phyloP scores from a whole-genome alignment of 108 stramenopile genomes.

The Cylindrotheca closterium region DNA sequence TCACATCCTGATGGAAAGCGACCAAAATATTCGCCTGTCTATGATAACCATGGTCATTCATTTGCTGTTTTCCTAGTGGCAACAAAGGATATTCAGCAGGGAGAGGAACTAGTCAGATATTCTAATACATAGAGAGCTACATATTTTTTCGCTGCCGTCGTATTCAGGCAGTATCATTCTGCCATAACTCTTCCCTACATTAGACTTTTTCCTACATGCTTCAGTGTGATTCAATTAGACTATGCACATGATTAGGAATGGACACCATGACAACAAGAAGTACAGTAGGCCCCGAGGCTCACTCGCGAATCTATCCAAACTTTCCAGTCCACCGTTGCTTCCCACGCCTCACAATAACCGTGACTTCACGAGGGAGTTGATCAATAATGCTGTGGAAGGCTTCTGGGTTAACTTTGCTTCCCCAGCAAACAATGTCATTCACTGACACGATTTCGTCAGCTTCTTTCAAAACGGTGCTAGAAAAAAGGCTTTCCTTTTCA shows the following conservation, averaged over 20 bases:
- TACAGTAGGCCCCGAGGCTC: no score
- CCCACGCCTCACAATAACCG: constrained; percentile 37
- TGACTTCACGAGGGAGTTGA: constrained; percentile 38
- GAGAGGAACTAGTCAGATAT: not conserved
- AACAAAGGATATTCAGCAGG: constrained; percentile 30
- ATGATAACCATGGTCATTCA: constrained; percentile 56
- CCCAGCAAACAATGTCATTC: constrained; percentile 44
- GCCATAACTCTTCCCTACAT: no score
- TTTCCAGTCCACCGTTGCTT: constrained; percentile 42
- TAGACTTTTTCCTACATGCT: no score
- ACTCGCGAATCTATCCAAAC: no score
- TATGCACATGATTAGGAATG: no score
- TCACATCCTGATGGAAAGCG: constrained; percentile 40
- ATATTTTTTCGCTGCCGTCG: no score
- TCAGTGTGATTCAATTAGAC: no score
- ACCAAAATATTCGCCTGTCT: constrained; percentile 65
- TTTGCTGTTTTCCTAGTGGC: constrained; percentile 69
- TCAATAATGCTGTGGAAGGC: constrained; percentile 30
- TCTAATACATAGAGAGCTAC: no score
- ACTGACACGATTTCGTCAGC: constrained; percentile 40
- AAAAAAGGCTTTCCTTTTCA: constrained; percentile 30
- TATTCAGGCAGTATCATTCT: no score
- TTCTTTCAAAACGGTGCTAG: constrained; percentile 31
- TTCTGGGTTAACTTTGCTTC: constrained; percentile 22
- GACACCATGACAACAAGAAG: no score